phyloP scores from a whole-genome alignment of 2,329 filamentous ascomycete genomes.

The Aspergillus pseudoterreus region DNA sequence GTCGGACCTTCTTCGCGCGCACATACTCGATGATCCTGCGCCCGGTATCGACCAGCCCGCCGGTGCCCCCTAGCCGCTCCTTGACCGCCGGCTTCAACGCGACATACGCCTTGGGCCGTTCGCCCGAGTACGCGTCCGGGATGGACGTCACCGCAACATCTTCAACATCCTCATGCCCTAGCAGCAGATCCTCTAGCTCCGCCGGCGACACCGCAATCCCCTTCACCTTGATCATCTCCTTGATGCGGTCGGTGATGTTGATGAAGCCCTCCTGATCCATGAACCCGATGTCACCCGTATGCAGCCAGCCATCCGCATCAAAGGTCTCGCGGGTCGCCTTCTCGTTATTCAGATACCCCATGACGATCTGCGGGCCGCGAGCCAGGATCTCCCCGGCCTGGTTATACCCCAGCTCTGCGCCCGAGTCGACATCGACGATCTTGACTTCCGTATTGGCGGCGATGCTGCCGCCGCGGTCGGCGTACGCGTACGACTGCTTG shows the following conservation, averaged over 20 bases:
- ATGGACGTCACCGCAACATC: conserved; percentile 51
- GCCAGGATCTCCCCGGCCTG: conserved; percentile 63
- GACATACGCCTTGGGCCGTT: conserved; percentile 57
- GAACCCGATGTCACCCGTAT: conserved; percentile 64
- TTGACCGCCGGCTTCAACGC: conserved; percentile 38
- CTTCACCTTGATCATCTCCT: conserved; percentile 67
- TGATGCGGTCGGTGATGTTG: conserved; percentile 55
- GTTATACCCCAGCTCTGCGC: conserved; percentile 49
- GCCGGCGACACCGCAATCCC: conserved; percentile 56
- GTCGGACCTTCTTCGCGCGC: conserved; percentile 60
- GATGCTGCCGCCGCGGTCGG: conserved; percentile 39
- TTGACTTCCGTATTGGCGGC: conserved; percentile 59
- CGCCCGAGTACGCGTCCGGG: conserved; percentile 43
- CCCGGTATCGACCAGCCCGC: conserved; percentile 20
- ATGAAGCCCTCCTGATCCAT: conserved; percentile 56
- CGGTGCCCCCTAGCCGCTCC: not conserved
- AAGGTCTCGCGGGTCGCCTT: conserved; percentile 68
- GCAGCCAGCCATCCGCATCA: conserved; percentile 54
- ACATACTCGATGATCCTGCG: conserved; percentile 58
- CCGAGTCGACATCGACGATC: conserved; percentile 49
- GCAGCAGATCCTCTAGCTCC: conserved; percentile 60
- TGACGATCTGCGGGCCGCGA: conserved; percentile 64
- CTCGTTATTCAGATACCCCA: conserved; percentile 72
- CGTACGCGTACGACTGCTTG: conserved; percentile 55
- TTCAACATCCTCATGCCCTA: conserved; percentile 54